Evolutionary conservation across 306 rosid genomes (phyloP).

Genomic region (Ammopiptanthus mongolicus): DNA sequence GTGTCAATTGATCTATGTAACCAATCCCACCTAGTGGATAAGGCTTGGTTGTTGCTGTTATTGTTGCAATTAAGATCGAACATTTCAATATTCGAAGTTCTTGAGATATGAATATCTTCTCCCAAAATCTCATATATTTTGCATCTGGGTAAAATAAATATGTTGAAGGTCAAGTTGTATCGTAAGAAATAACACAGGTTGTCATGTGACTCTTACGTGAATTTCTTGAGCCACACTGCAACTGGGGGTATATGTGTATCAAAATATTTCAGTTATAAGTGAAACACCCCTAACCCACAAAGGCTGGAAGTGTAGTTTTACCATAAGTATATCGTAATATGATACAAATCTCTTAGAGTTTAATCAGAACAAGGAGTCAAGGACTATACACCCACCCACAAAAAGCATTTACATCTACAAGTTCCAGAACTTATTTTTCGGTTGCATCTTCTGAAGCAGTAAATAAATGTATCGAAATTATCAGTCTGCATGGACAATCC

Average conservation of each 20-base stretch:
- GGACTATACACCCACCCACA: neutral
- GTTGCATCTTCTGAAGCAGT: neutral
- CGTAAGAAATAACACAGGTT: neutral
- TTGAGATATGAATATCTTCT: conserved; percentile 1
- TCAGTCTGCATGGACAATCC: neutral
- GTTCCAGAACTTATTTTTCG: conserved; percentile 6
- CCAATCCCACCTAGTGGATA: neutral
- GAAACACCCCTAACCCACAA: conserved; percentile 5
- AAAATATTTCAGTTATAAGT: conserved; percentile 5
- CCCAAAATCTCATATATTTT: neutral
- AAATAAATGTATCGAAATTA: conserved; percentile 2
- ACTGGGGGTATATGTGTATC: neutral
- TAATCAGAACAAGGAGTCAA: neutral
- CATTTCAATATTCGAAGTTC: conserved; percentile 10
- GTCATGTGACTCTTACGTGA: neutral
- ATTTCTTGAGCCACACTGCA: neutral
- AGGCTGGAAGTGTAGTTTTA: neutral
- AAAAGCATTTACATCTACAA: neutral
- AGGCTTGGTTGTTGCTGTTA: neutral
- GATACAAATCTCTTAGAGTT: neutral
- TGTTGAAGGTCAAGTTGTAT: conserved; percentile 16
- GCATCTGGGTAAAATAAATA: conserved; percentile 2
- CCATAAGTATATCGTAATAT: neutral
- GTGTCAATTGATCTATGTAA: neutral
- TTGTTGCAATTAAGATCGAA: neutral